These are phyloP conservation scores for Yamadazyma dendronema DNA, from an alignment of 1,139 yeast genomes.

Conservation along the genomic window DNA sequence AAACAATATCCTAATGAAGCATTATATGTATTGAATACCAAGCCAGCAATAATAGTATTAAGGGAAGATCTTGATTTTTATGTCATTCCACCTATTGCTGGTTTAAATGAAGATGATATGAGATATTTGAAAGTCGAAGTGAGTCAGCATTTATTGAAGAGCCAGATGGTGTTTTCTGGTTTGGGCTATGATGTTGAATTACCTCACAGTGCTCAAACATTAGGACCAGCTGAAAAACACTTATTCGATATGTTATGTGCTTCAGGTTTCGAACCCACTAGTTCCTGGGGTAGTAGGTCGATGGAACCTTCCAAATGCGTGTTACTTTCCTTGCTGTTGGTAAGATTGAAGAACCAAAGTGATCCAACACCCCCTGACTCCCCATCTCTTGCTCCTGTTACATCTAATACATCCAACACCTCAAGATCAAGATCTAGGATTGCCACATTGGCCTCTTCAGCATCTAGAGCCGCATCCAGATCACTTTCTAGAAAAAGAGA, in stretches of 20 bases:
- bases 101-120: constrained; percentile 52
- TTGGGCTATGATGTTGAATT: constrained; percentile 42
- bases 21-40: constrained; percentile 58
- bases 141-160: constrained; percentile 49
- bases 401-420: constrained; percentile 37
- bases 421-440: constrained; percentile 47
- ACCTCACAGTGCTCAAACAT: constrained; percentile 31
- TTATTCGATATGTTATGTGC: constrained; percentile 92
- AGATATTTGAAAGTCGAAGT: constrained; percentile 67
- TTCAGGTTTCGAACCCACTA: constrained; percentile 72
- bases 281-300: constrained; percentile 84
- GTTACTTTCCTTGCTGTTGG: constrained; percentile 79
- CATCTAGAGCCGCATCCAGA: constrained; percentile 51
- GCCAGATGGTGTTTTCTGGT: constrained; percentile 73
- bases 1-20: constrained; percentile 24
- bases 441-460: constrained; percentile 41
- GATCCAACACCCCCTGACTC: constrained; percentile 44
- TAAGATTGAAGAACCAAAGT: constrained; percentile 48
- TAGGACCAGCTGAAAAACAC: constrained; percentile 95
- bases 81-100: constrained; percentile 72
- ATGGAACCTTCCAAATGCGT: constrained; percentile 86
- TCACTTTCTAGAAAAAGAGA: constrained; percentile 48
- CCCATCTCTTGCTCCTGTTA: constrained; percentile 47
- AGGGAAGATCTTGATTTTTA: constrained; percentile 94
- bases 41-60: constrained; percentile 89